Evolutionary conservation across 768 basidiomycete genomes (phyloP).

Genomic region (Naganishia onofrii): DNA sequence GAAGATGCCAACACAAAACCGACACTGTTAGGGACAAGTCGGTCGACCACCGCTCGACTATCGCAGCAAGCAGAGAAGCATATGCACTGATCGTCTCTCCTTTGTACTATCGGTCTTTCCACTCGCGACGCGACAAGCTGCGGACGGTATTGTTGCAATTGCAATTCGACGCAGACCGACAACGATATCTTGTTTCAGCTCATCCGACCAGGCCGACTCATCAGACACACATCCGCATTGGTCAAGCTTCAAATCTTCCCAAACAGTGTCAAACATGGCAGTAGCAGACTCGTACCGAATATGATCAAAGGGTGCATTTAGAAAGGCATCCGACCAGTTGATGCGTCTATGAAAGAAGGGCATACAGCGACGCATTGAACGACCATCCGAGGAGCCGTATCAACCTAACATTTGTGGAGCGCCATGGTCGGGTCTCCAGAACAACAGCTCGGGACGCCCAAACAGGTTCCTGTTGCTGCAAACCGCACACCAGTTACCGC

Average conservation of each 20-base stretch:
- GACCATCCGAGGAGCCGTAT: not conserved
- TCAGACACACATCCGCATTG: not conserved
- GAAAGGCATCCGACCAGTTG: not conserved
- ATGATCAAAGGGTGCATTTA: slow-evolving; percentile 1
- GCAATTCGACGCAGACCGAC: no score
- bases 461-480: not conserved
- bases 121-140: no score
- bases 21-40: no score
- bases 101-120: no score
- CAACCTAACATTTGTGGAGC: not conserved
- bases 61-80: no score
- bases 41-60: no score
- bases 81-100: no score
- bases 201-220: not conserved
- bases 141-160: no score
- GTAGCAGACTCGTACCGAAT: not conserved
- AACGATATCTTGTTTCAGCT: not conserved
- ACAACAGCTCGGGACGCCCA: not conserved
- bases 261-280: not conserved
- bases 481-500: not conserved
- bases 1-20: not conserved
- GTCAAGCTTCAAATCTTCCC: not conserved
- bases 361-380: not conserved
- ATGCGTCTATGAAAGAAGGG: not conserved
- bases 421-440: not conserved